phyloP scores from a whole-genome alignment of 2,329 filamentous ascomycete genomes.

The Stagonosporopsis chrysanthemi region DNA sequence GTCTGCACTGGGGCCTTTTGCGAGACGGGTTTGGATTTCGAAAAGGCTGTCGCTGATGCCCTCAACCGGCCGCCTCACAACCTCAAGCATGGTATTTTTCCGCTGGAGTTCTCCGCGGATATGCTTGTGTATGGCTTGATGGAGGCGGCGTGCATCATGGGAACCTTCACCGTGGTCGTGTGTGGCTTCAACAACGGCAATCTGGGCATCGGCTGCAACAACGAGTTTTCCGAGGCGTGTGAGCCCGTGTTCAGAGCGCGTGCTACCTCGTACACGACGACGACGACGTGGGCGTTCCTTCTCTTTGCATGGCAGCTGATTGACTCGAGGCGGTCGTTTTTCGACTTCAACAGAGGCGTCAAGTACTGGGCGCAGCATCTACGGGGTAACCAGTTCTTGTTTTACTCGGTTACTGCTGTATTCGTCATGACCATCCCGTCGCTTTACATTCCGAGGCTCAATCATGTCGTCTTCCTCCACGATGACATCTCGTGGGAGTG shows the following conservation, averaged over 20 bases:
- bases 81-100: neutral
- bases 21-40: slow-evolving; percentile 21
- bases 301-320: slow-evolving; percentile 78
- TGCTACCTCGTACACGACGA: slow-evolving; percentile 74
- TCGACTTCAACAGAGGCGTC: slow-evolving; percentile 59
- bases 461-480: slow-evolving; percentile 66
- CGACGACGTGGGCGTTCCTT: slow-evolving; percentile 76
- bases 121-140: slow-evolving; percentile 30
- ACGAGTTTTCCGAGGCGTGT: slow-evolving; percentile 33
- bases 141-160: neutral
- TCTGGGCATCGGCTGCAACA: slow-evolving; percentile 39
- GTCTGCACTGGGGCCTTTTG: slow-evolving; percentile 25
- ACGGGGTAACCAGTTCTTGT: slow-evolving; percentile 63
- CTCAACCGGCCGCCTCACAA: neutral
- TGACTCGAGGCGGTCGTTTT: slow-evolving; percentile 74
- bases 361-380: slow-evolving; percentile 65
- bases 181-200: neutral
- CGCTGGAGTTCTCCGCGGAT: slow-evolving; percentile 32
- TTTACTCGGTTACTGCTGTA: slow-evolving; percentile 50
- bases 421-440: slow-evolving; percentile 41
- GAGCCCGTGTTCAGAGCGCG: slow-evolving; percentile 38
- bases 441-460: slow-evolving; percentile 71
- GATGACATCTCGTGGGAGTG: slow-evolving; percentile 74
- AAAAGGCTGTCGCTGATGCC: neutral
- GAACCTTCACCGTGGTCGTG: slow-evolving; percentile 15